Evolutionary conservation across 768 basidiomycete genomes (phyloP).

Genomic region (Boletus sp.): DNA sequence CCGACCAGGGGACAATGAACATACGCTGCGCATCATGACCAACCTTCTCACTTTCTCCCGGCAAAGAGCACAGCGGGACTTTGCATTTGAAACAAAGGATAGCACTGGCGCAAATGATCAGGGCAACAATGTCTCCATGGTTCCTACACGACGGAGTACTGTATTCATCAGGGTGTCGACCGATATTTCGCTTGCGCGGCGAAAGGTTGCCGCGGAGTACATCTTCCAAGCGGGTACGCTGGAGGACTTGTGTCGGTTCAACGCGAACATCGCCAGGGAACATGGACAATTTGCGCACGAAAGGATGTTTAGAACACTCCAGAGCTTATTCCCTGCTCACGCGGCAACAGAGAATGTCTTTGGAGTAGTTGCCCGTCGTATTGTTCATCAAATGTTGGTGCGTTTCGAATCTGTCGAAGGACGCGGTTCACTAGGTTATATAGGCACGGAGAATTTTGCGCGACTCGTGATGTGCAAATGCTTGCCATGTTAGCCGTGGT

Average conservation of each 20-base stretch:
- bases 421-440: neutral
- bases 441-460: slow-evolving; percentile 45
- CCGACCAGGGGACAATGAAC: slow-evolving; percentile 49
- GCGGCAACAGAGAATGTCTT: slow-evolving; percentile 24
- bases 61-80: slow-evolving; percentile 37
- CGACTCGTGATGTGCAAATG: slow-evolving; percentile 72
- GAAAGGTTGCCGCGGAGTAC: slow-evolving; percentile 63
- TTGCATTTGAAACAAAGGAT: slow-evolving; percentile 41
- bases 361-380: slow-evolving; percentile 30
- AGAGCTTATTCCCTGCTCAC: slow-evolving; percentile 43
- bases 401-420: neutral
- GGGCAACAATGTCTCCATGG: slow-evolving; percentile 15
- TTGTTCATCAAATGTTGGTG: slow-evolving; percentile 51
- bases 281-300: slow-evolving; percentile 70
- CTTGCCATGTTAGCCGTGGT: slow-evolving; percentile 73
- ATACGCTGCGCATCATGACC: slow-evolving; percentile 75
- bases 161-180: slow-evolving; percentile 57
- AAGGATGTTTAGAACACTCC: slow-evolving; percentile 58
- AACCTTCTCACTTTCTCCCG: slow-evolving; percentile 65
- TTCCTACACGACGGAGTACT: slow-evolving; percentile 50
- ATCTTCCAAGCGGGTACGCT: slow-evolving; percentile 45
- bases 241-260: slow-evolving; percentile 52
- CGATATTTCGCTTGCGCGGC: slow-evolving; percentile 46
- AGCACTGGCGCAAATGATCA: slow-evolving; percentile 25
- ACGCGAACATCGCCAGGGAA: slow-evolving; percentile 57